A percentile compares a stretch with the other conserved stretches of the same genome.
phyloP scores from a whole-genome alignment of 2,329 filamentous ascomycete genomes.

The Diatrype stigma region DNA sequence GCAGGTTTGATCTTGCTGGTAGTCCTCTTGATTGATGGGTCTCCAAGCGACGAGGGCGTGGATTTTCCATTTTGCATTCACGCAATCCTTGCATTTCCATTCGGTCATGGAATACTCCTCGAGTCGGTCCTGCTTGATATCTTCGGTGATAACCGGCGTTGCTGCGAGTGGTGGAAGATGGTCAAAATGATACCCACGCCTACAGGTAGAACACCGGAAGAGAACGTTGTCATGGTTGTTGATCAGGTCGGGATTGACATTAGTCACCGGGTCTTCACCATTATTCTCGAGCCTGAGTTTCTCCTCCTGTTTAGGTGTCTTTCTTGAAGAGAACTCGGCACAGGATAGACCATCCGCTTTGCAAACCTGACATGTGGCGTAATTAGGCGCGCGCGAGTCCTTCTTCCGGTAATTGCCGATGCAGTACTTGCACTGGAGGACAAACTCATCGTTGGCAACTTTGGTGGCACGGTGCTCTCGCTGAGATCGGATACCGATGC shows the following conservation, averaged over 20 bases:
- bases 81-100: slow-evolving; percentile 80
- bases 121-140: slow-evolving; percentile 58
- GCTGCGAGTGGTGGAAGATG: slow-evolving; percentile 61
- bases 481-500: slow-evolving; percentile 66
- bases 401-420: slow-evolving; percentile 65
- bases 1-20: slow-evolving; percentile 47
- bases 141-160: slow-evolving; percentile 35
- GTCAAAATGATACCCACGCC: slow-evolving; percentile 75
- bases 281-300: slow-evolving; percentile 73
- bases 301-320: slow-evolving; percentile 77
- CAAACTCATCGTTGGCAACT: slow-evolving; percentile 68
- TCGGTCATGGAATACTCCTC: slow-evolving; percentile 63
- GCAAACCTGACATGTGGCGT: slow-evolving; percentile 70
- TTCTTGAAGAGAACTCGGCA: slow-evolving; percentile 66
- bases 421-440: slow-evolving; percentile 87
- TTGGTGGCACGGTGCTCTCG: slow-evolving; percentile 93
- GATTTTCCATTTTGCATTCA: slow-evolving; percentile 61
- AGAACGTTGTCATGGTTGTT: slow-evolving; percentile 75
- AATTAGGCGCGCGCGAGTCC: slow-evolving; percentile 64
- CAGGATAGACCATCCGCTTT: slow-evolving; percentile 64
- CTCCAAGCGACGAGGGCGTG: slow-evolving; percentile 86
- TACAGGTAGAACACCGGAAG: slow-evolving; percentile 77
- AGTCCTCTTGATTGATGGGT: slow-evolving; percentile 56
- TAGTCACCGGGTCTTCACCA: slow-evolving; percentile 70
- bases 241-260: slow-evolving; percentile 58